Evolutionary conservation across 495 filamentous ascomycete species (phyloP), one percentile per base, ranked within the genome.

Genomic region (Copromyces sp.): DNA sequence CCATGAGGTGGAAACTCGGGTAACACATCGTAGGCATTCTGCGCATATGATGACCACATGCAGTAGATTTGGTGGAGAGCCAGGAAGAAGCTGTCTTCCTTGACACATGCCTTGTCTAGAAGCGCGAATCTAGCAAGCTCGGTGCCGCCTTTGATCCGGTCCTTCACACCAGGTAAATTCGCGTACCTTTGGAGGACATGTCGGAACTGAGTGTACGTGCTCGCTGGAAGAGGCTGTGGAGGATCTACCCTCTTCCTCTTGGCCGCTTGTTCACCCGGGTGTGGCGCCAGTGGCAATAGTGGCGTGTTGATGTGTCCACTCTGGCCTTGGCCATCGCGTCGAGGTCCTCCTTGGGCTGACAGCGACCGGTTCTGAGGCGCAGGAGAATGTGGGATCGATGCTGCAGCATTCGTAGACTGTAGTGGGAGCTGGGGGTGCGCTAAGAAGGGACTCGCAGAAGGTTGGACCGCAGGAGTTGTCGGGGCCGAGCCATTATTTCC

Each of bases 41-140:
- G 32, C n/a, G 70, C 76, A 69, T 71, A 68, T 16, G 53, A 68
- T 47, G 80, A 81, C 82, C 84, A 86, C 16, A 86, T 75, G 77
- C 89, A 91, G 77, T 88, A 93, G 2, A 92, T 71, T 73, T 93
- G 91, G 80, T 94, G 92, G 6, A 93, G 77, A 12, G 83, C 83
- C 69, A 94, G 65, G 76, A 91, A 94, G 76, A 91, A 86, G 37
- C 82, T 70, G 74, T 94, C 92, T 11, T 84, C 78, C 0, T 79
- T 65, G 3, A 69, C 9, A 74, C 87, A 91, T 0, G 91, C 91
- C n/a, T 89, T 81, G 4, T 68, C 72, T 5, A 94, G 76, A 2
- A 92, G 82, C 47, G 80, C 74, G 37, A 89, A 77, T 68, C 92
- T 82, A n/a, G 88, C 86, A 38, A 74, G 75, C 70, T 89, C 87